phyloP scores from a whole-genome alignment of 495 filamentous ascomycete species.

The Penicillium cataractarum region DNA sequence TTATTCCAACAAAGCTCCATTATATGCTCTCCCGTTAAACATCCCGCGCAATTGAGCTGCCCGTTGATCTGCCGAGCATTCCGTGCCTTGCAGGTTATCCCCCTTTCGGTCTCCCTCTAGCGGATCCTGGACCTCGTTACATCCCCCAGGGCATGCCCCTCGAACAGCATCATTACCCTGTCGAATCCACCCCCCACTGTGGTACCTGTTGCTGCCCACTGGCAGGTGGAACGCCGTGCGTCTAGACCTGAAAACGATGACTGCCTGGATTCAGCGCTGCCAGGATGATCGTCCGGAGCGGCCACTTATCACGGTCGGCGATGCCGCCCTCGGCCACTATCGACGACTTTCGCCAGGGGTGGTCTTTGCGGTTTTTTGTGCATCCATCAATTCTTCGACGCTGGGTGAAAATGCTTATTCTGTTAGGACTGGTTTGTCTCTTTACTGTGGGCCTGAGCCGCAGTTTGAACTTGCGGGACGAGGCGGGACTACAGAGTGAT shows the following conservation, averaged over 20 bases:
- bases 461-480: constrained; percentile 16
- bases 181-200: constrained; percentile 17
- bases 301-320: constrained; percentile 31
- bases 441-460: constrained; percentile 24
- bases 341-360: constrained; percentile 24
- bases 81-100: constrained; percentile 32
- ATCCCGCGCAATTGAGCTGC: constrained; percentile 9
- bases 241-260: constrained; percentile 30
- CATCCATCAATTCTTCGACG: constrained; percentile 27
- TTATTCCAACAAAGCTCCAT: not conserved
- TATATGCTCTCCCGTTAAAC: constrained; percentile 1
- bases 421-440: constrained; percentile 28
- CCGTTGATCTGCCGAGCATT: constrained; percentile 20
- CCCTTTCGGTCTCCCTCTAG: constrained; percentile 3
- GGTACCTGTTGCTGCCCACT: not conserved
- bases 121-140: constrained; percentile 28
- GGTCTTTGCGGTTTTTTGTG: constrained; percentile 25
- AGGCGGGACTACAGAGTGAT: constrained; percentile 9
- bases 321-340: constrained; percentile 22
- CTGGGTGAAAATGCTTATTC: constrained; percentile 32
- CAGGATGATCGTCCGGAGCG: constrained; percentile 30
- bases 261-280: constrained; percentile 26
- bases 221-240: constrained; percentile 27
- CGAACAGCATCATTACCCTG: constrained; percentile 20
- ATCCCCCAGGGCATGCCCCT: constrained; percentile 29